A percentile compares a stretch with the other conserved stretches of the same genome.
Conservation (phyloP, 106 monocot genomes). For the Dactylorhiza incarnata region DNA sequence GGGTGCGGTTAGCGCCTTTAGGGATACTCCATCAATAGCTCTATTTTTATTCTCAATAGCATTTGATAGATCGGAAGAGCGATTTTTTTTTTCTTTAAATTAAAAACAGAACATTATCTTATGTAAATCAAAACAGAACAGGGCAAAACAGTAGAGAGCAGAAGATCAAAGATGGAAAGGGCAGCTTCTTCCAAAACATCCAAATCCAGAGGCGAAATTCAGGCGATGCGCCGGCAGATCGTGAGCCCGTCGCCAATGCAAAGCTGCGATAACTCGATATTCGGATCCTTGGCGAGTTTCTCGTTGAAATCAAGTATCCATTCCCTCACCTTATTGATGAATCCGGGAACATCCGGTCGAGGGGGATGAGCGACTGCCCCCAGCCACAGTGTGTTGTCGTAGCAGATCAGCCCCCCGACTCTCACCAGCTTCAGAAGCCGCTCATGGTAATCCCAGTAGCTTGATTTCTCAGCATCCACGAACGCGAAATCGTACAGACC, state of each 20-base stretch:
- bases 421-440: slow-evolving; percentile 39
- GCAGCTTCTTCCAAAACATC: background rate
- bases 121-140: too few species aligned
- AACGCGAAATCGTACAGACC: slow-evolving; percentile 39
- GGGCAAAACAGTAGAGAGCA: too few species aligned
- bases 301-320: slow-evolving; percentile 16
- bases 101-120: too few species aligned
- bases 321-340: background rate
- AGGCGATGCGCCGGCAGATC: slow-evolving; percentile 9
- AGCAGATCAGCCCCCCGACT: slow-evolving; percentile 43
- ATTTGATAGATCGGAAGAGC: too few species aligned
- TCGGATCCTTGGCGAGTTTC: slow-evolving; percentile 12
- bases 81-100: too few species aligned
- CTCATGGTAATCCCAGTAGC: slow-evolving; percentile 48
- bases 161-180: background rate
- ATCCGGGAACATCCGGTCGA: background rate
- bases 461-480: slow-evolving; percentile 43
- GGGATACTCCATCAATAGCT: too few species aligned
- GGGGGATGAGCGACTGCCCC: slow-evolving; percentile 31
- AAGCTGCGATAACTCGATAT: slow-evolving; percentile 16
- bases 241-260: slow-evolving; percentile 16
- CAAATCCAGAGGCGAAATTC: background rate
- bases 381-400: slow-evolving; percentile 64
- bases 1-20: too few species aligned
- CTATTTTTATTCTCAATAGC: too few species aligned